phyloP scores from a whole-genome alignment of 768 basidiomycete species.

The Lactifluus rugatus region DNA sequence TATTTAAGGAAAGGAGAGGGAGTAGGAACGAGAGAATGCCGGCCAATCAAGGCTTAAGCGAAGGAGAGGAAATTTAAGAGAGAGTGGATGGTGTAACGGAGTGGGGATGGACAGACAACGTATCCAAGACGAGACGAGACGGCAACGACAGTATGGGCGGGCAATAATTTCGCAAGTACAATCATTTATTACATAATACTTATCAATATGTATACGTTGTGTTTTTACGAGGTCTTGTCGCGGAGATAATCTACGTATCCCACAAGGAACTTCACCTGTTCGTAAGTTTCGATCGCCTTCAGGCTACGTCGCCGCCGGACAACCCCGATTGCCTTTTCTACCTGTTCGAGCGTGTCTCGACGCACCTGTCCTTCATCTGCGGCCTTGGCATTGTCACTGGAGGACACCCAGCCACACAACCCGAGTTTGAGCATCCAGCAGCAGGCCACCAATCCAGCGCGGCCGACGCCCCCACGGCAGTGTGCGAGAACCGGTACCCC shows the following conservation, averaged over 20 bases:
- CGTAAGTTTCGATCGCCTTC: conserved; percentile 90
- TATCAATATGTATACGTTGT: neutral
- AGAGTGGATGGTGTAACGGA: neutral
- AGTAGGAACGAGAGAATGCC: neutral
- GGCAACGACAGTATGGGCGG: neutral
- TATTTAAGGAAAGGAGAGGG: conserved; percentile 9
- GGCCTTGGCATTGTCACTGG: neutral
- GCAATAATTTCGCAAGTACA: no score
- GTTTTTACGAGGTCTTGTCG: neutral
- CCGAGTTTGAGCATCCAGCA: conserved; percentile 92
- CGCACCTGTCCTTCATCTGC: conserved; percentile 23
- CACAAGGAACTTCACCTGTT: conserved; percentile 79
- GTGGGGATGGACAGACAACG: neutral
- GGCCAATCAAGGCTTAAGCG: conserved; percentile 17
- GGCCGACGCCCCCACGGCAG: conserved; percentile 89
- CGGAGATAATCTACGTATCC: conserved; percentile 63
- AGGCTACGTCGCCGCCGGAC: conserved; percentile 68
- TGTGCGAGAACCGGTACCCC: conserved; percentile 74
- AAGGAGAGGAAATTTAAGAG: neutral
- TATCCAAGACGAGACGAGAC: neutral
- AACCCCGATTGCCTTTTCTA: conserved; percentile 63
- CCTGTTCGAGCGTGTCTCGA: conserved; percentile 49
- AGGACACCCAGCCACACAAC: conserved; percentile 61
- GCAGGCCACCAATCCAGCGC: conserved; percentile 85
- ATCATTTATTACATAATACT: no score